phyloP scores from a whole-genome alignment of 495 filamentous ascomycete genomes.

The Aspergillus affinis region DNA sequence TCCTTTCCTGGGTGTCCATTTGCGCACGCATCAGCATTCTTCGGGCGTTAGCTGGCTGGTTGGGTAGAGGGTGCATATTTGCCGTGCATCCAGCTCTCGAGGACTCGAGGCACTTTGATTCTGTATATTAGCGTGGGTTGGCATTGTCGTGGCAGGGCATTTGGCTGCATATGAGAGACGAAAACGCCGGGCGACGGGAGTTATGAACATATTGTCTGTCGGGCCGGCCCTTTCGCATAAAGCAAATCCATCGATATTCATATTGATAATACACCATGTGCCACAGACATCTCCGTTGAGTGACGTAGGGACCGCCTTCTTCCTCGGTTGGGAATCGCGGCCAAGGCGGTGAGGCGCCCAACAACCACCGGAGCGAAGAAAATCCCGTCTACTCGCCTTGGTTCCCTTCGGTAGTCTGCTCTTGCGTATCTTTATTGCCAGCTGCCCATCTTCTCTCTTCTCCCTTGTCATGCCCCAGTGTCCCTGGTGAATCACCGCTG shows the following conservation, averaged over 20 bases:
- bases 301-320: not conserved
- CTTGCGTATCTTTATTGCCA: not conserved
- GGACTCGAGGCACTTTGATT: slow-evolving; percentile 26
- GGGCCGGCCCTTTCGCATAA: slow-evolving; percentile 16
- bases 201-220: slow-evolving; percentile 26
- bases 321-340: not conserved
- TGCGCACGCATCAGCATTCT: slow-evolving; percentile 35
- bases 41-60: slow-evolving; percentile 36
- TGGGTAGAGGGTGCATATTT: slow-evolving; percentile 29
- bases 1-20: slow-evolving; percentile 12
- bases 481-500: not conserved
- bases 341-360: slow-evolving; percentile 16
- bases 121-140: slow-evolving; percentile 46
- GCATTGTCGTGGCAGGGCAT: slow-evolving; percentile 18
- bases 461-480: not conserved
- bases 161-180: slow-evolving; percentile 20
- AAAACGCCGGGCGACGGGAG: slow-evolving; percentile 15
- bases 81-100: slow-evolving; percentile 28
- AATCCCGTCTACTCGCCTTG: not conserved
- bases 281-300: not conserved
- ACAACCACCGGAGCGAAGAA: slow-evolving; percentile 1
- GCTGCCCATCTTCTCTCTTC: not conserved
- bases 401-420: not conserved
- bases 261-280: not conserved
- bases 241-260: slow-evolving; percentile 19